A percentile compares a stretch with the other conserved stretches of the same genome.
phyloP scores from a whole-genome alignment of 73 alveolate genomes.

The Halteria grandinella region DNA sequence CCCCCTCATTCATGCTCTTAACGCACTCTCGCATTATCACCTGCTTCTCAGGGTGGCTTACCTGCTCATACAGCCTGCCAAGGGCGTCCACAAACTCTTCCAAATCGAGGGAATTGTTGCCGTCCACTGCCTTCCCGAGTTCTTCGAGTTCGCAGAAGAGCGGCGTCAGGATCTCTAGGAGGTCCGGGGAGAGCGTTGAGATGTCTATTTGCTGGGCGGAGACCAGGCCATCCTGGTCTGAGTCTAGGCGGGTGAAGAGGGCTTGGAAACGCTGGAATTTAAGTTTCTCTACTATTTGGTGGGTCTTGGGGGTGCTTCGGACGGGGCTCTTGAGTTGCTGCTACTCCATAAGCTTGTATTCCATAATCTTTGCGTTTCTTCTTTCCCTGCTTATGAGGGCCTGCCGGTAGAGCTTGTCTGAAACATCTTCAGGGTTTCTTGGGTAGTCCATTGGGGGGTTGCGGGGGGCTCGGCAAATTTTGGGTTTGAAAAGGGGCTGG shows the following conservation, averaged over 20 bases:
- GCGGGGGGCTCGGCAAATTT: no score
- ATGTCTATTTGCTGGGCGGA: constrained; percentile 66
- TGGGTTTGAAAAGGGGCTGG: no score
- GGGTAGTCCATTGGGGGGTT: no score
- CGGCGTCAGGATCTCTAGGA: constrained; percentile 58
- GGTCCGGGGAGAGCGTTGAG: constrained; percentile 50
- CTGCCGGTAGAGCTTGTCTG: no score
- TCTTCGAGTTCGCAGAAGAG: constrained; percentile 68
- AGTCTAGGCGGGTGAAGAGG: constrained; percentile 50
- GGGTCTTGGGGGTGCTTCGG: no score
- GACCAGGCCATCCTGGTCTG: constrained; percentile 70
- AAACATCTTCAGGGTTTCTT: no score
- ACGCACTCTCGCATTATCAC: neutral
- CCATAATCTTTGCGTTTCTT: no score
- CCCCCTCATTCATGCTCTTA: no score
- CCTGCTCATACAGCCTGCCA: constrained; percentile 35
- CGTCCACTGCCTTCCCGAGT: constrained; percentile 25
- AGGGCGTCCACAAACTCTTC: constrained; percentile 51
- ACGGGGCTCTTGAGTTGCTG: no score
- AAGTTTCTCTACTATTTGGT: constrained; percentile 36
- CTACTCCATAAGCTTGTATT: no score
- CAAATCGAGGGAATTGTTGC: no score
- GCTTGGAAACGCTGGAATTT: constrained; percentile 38
- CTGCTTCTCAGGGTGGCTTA: constrained; percentile 26
- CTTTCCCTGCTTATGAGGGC: no score